Conservation (phyloP, 1,284 basidiomycete genomes). For the Heterobasidion irregulare region DNA sequence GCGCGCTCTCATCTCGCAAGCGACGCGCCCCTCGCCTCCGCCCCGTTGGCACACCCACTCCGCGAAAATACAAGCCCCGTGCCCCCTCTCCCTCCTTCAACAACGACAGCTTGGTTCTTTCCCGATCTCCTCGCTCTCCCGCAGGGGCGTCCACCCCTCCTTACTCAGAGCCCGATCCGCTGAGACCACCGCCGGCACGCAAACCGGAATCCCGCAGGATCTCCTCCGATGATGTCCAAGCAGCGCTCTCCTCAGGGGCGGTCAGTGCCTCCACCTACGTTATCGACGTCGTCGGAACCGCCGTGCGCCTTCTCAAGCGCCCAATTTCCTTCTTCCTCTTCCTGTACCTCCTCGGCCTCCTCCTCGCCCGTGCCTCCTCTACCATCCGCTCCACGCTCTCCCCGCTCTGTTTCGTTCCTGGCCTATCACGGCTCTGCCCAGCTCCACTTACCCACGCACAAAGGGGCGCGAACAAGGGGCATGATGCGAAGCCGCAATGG, state of each 20-base stretch:
- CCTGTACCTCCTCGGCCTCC: conserved; percentile 37
- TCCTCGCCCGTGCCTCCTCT: conserved; percentile 28
- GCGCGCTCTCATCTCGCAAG: too few relatives aligned
- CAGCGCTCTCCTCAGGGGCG: conserved; percentile 14
- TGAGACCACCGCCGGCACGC: too few relatives aligned
- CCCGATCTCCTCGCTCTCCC: too few relatives aligned
- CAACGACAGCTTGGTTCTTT: too few relatives aligned
- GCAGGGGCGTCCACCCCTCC: too few relatives aligned
- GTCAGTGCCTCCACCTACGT: conserved; percentile 29
- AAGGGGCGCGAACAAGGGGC: background rate
- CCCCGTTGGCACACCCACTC: too few relatives aligned
- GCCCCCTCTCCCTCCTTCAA: too few relatives aligned
- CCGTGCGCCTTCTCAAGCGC: conserved; percentile 39
- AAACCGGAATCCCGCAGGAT: too few relatives aligned
- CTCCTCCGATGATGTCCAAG: background rate
- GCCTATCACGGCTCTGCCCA: conserved; percentile 43
- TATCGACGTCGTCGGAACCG: conserved; percentile 34
- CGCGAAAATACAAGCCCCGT: too few relatives aligned
- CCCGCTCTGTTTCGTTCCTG: conserved; percentile 55
- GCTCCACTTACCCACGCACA: conserved; percentile 4
- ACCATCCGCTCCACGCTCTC: conserved; percentile 37
- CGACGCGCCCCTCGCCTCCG: too few relatives aligned
- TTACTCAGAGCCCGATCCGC: too few relatives aligned
- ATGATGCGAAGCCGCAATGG: conserved; percentile 19
- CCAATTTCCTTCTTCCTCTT: conserved; percentile 50